Percentiles rank a stretch among this genome's conserved stretches.
Conservation (phyloP, 805 yeast genomes). For the Hanseniaspora hatyaiensis region DNA sequence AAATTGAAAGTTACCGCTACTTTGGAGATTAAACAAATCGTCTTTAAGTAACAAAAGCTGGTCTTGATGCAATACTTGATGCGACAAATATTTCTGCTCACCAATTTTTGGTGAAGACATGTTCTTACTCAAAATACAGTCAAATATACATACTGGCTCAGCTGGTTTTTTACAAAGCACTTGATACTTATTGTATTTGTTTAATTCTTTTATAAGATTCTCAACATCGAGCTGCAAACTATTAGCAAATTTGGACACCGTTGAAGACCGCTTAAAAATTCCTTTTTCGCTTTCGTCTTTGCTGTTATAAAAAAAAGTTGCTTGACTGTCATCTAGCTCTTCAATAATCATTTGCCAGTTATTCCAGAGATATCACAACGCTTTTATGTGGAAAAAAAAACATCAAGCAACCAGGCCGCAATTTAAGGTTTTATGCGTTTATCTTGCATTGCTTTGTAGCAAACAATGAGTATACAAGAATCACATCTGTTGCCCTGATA, state of each 20-base stretch:
- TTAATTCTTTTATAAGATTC: not conserved
- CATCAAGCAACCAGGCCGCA: too few relatives aligned
- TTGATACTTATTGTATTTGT: not conserved
- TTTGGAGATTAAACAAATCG: slow-evolving; percentile 1
- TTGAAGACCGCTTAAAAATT: not conserved
- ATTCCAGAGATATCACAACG: not conserved
- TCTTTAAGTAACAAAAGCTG: not conserved
- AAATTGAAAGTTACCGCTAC: not conserved
- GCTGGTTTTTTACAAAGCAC: not conserved
- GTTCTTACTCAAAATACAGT: too few relatives aligned
- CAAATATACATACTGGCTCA: too few relatives aligned
- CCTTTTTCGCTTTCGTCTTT: not conserved
- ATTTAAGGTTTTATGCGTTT: too few relatives aligned
- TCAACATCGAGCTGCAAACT: slow-evolving; percentile 6
- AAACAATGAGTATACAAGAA: too few relatives aligned
- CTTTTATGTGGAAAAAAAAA: too few relatives aligned
- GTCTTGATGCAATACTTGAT: too few relatives aligned
- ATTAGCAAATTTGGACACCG: not conserved
- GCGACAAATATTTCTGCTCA: too few relatives aligned
- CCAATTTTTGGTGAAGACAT: too few relatives aligned
- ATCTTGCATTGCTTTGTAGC: too few relatives aligned
- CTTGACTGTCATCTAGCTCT: slow-evolving; percentile 1
- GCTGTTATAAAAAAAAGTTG: not conserved
- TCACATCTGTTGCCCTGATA: too few relatives aligned
- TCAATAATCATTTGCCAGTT: slow-evolving; percentile 4